phyloP scores from a whole-genome alignment of 2,329 filamentous ascomycete genomes.

The Juglanconis juglandina region DNA sequence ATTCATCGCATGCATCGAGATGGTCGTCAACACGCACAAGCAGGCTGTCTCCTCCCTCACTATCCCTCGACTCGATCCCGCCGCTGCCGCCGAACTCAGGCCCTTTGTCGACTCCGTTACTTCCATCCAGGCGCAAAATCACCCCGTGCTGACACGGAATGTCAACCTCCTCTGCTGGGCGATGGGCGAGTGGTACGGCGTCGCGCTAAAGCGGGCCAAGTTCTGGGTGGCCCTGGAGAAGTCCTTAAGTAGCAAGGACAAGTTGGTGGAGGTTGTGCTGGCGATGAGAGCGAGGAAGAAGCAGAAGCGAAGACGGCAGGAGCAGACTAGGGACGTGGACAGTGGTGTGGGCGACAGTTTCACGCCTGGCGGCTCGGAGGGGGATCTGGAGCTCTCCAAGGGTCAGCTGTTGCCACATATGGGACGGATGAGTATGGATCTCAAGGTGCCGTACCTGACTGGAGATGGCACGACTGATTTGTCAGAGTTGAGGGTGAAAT shows the following conservation, averaged over 20 bases:
- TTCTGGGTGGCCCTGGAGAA: conserved; percentile 57
- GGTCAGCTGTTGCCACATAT: conserved; percentile 52
- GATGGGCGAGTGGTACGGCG: conserved; percentile 64
- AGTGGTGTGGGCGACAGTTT: conserved; percentile 17
- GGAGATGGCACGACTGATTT: conserved; percentile 28
- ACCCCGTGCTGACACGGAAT: conserved; percentile 51
- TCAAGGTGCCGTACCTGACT: conserved; percentile 41
- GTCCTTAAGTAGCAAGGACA: conserved; percentile 39
- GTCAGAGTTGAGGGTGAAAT: conserved; percentile 52
- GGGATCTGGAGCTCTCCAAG: conserved; percentile 23
- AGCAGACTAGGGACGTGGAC: conserved; percentile 16
- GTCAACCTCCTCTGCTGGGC: conserved; percentile 62
- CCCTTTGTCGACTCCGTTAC: conserved; percentile 47
- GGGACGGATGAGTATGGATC: conserved; percentile 49
- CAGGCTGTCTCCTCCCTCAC: conserved; percentile 50
- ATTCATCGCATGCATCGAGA: conserved; percentile 55
- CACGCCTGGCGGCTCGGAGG: conserved; percentile 10
- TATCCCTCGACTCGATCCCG: conserved; percentile 54
- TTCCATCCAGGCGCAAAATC: conserved; percentile 20
- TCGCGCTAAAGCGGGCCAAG: conserved; percentile 57
- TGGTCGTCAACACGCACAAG: conserved; percentile 55
- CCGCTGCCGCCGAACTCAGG: conserved; percentile 56
- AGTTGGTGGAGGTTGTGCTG: conserved; percentile 28
- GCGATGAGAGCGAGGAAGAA: conserved; percentile 27
- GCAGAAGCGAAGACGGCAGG: conserved; percentile 19